Base-by-base conservation (phyloP, 257 asterid species). In the Fraxinus anomala region DNA sequence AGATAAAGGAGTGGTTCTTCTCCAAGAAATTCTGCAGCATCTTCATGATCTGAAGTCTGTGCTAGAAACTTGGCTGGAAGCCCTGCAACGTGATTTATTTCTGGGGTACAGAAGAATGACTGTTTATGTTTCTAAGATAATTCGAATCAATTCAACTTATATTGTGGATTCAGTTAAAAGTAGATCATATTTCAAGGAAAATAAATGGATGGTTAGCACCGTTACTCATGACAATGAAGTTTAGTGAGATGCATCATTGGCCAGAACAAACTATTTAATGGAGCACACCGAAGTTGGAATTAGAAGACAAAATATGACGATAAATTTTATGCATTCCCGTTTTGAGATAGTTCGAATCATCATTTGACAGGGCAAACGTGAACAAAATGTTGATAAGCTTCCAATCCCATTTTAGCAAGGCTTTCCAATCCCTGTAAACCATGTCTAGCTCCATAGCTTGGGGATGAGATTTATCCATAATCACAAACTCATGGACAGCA, bases 21-120 rank as follows among this genome's bases (percentile, higher is more conserved):
- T 91, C 8, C 94, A 87, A 73, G 93, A 91, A 70, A 91, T 91
- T 59, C 69, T 89, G 36, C 92, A 85, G 75, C 94, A 89, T 80
- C 91, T 91, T 39, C 86, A 89, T 2, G 92, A 86, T 76, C 77
- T 88, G 89, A 91, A 33, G 74, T 80, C 26, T 81, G 88, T 37
- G 84, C 70, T 0, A 81, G 72, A 63, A 82, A 81, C 74, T 76
- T 84, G 80, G 44, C 19, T 42, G 72, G 33, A 1, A 28, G 61
- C 17, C 21, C 61, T 6, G 61, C 8, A 51, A 51, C 61, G 5
- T 51, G 23, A 51, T 42, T 51, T 51, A 51, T 51, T 51, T 4
- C 24, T 51, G 61, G 2, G 17, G 21, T 54, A 6, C 63, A 54
- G 63, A 54, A 19, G 21, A 19, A 19, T 19, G 26, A 6, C 24